Percentiles rank a stretch among this genome's conserved stretches.
phyloP scores from a whole-genome alignment of 2,329 filamentous ascomycete species.

The Penicillium nordicum region DNA sequence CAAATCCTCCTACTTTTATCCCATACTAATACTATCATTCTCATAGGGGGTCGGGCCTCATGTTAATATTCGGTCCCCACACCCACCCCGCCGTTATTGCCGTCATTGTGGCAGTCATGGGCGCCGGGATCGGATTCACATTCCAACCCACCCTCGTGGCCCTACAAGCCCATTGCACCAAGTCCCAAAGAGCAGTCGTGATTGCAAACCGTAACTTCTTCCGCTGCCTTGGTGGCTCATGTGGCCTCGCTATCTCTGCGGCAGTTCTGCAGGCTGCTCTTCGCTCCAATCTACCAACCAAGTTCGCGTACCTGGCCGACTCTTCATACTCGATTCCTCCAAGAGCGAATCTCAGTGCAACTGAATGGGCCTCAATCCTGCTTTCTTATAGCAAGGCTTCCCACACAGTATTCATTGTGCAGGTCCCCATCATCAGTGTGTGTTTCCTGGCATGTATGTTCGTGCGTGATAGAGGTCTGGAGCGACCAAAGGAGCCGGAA shows the following conservation, averaged over 20 bases:
- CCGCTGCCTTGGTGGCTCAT: slow-evolving; percentile 56
- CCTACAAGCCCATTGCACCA: slow-evolving; percentile 55
- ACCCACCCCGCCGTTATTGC: slow-evolving; percentile 50
- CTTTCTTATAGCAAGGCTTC: slow-evolving; percentile 54
- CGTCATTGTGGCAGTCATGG: slow-evolving; percentile 50
- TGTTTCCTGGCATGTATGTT: slow-evolving; percentile 52
- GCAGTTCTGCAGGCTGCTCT: slow-evolving; percentile 47
- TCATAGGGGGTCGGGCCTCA: slow-evolving; percentile 49
- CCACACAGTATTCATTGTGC: slow-evolving; percentile 55
- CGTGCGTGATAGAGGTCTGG: slow-evolving; percentile 51
- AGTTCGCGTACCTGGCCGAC: slow-evolving; percentile 38
- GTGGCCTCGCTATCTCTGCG: slow-evolving; percentile 57
- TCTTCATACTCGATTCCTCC: slow-evolving; percentile 41
- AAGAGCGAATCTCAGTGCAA: slow-evolving; percentile 26
- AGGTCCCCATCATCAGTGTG: slow-evolving; percentile 52
- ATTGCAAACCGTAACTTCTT: slow-evolving; percentile 63
- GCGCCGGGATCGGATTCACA: slow-evolving; percentile 53
- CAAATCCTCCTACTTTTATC: not conserved
- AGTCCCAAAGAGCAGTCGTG: slow-evolving; percentile 58
- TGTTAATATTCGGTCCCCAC: slow-evolving; percentile 47
- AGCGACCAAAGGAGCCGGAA: slow-evolving; percentile 32
- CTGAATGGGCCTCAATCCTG: slow-evolving; percentile 43
- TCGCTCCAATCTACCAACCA: slow-evolving; percentile 38
- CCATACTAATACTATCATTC: not conserved
- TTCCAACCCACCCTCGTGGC: slow-evolving; percentile 57